Base-by-base conservation (phyloP, 2,329 filamentous ascomycete species). In the Fusarium sp. region DNA sequence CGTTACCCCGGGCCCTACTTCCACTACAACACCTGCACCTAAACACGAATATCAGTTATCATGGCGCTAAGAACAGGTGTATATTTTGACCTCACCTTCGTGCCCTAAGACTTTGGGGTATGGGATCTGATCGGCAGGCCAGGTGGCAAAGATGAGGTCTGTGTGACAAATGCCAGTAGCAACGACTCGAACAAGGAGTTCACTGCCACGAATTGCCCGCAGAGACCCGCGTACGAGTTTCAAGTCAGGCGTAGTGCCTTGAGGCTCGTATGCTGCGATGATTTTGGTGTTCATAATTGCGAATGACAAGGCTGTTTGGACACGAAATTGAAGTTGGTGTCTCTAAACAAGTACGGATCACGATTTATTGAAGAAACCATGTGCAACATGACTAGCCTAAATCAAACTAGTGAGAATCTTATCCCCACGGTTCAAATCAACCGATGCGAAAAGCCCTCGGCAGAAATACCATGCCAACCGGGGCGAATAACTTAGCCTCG, bases 81-180 rank as follows among this genome's bases (percentile, higher is more conserved):
- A 10, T 2, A 3, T 9, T 0, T 15, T 9, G 4, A 52, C 25
- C 35, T 31, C 13, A 59, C 56, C 56, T 31, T 59, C 56, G 3
- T 59, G 45, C 4, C 56, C 56, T 8, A 59, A 5, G 29, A 59
- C 56, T 4, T 59, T 59, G 2, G 56, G 56, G 10, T 59, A 59
- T 31, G 45, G 45, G 17, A 59, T 59, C 17, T 53, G 45, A 7
- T 59, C n/a, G 18, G 45, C 45, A 4, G 45, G 35, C 56, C 45
- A 59, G 27, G 35, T 59, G n/a, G 56, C 29, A 33, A 59, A 59
- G 3, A 59, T 33, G 12, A 59, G 35, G 31, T 59, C 56, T 4
- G 56, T 59, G 27, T 59, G 56, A 25, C 56, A 59, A 25, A 59
- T 50, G 17, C 56, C 56, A 53, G 35, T 59, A 35, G 56, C 56